A percentile compares a stretch with the other conserved stretches of the same genome.
phyloP scores from a whole-genome alignment of 2,329 filamentous ascomycete genomes.

The Drechslerella dactyloides region DNA sequence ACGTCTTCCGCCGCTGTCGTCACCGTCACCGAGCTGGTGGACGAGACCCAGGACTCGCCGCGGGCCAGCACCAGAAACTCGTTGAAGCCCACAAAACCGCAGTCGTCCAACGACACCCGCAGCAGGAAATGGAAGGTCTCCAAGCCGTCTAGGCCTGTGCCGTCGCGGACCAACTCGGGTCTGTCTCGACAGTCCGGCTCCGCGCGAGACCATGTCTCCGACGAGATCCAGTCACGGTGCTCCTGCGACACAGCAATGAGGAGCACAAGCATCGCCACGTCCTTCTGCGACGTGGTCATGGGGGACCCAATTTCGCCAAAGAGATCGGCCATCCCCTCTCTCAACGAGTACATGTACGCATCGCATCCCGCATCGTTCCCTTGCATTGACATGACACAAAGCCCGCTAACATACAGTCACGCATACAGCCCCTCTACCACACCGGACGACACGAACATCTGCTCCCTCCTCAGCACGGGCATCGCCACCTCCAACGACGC shows the following conservation, averaged over 20 bases:
- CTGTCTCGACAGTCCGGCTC: conserved; percentile 39
- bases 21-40: conserved; percentile 40
- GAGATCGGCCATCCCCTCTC: conserved; percentile 11
- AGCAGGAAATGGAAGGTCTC: conserved; percentile 48
- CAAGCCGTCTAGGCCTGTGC: conserved; percentile 42
- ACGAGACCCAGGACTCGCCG: conserved; percentile 26
- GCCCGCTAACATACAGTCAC: conserved; percentile 2
- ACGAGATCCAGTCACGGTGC: conserved; percentile 33
- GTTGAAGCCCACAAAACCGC: conserved; percentile 24
- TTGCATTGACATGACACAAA: background rate
- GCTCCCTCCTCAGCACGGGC: conserved; percentile 27
- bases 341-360: conserved; percentile 36
- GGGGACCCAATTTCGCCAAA: conserved; percentile 44
- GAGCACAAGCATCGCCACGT: conserved; percentile 29
- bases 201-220: conserved; percentile 34
- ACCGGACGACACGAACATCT: conserved; percentile 47
- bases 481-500: conserved; percentile 36
- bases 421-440: conserved; percentile 18
- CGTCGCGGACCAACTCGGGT: conserved; percentile 45
- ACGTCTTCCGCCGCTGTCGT: conserved; percentile 18
- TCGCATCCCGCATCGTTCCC: conserved; percentile 1
- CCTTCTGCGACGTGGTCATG: conserved; percentile 42
- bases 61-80: conserved; percentile 10
- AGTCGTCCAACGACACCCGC: conserved; percentile 11
- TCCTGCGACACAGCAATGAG: conserved; percentile 38